Percentiles rank a stretch among this genome's conserved stretches.
These are phyloP conservation scores for Chrysosporium keratinophilum DNA, from an alignment of 2,329 filamentous ascomycete species.

Conservation along the genomic window DNA sequence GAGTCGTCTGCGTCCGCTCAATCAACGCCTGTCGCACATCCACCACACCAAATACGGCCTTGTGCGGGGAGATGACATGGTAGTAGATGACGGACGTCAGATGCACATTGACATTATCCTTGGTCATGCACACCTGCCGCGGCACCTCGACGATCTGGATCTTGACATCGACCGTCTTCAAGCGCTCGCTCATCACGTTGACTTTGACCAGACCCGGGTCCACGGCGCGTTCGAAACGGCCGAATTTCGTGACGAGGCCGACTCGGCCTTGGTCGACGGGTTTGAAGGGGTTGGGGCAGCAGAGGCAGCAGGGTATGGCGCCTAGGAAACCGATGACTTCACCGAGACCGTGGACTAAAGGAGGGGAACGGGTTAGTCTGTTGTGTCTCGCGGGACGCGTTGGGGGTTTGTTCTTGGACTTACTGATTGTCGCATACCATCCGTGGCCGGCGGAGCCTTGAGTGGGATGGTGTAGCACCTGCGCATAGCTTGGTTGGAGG, in stretches of 20 bases:
- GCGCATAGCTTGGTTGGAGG: conserved; percentile 72
- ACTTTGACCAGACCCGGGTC: conserved; percentile 95
- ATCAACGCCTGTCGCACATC: conserved; percentile 93
- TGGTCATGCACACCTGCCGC: conserved; percentile 97
- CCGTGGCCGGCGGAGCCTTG: conserved; percentile 62
- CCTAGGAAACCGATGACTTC: conserved; percentile 64
- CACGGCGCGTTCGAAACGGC: conserved; percentile 83
- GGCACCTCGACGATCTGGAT: conserved; percentile 96
- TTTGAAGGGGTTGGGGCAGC: conserved; percentile 94
- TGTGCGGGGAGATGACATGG: conserved; percentile 90
- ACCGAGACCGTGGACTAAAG: conserved; percentile 61
- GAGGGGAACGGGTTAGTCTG: conserved; percentile 13
- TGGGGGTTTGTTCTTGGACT: conserved; percentile 22
- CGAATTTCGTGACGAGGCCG: conserved; percentile 90
- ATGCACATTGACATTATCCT: conserved; percentile 92
- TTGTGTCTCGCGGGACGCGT: not conserved
- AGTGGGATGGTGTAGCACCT: conserved; percentile 48
- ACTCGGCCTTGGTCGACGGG: conserved; percentile 86
- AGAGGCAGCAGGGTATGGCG: conserved; percentile 80
- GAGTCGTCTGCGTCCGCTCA: conserved; percentile 93
- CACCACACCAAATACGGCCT: conserved; percentile 90
- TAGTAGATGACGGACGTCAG: conserved; percentile 98
- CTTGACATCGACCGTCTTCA: conserved; percentile 95
- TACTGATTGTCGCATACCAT: conserved; percentile 85
- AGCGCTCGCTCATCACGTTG: conserved; percentile 83